A percentile compares a stretch with the other conserved stretches of the same genome.
Conservation (phyloP, 768 basidiomycete genomes). For the Tricholoma sp. region DNA sequence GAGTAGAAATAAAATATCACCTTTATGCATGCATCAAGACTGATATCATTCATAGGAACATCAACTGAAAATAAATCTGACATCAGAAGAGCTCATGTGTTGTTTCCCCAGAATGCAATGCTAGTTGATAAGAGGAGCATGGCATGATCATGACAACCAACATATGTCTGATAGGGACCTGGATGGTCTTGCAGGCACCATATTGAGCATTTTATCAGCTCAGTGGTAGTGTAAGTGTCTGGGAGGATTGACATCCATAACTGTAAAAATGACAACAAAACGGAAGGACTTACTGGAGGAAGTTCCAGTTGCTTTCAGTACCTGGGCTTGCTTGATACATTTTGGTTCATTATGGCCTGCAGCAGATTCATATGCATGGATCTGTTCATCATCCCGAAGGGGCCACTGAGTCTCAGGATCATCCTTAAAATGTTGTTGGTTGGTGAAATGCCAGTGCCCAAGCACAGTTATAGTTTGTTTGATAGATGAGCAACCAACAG, state of each 20-base stretch:
- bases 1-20: slow-evolving; percentile 6
- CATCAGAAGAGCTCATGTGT: slow-evolving; percentile 15
- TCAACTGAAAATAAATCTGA: slow-evolving; percentile 20
- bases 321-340: slow-evolving; percentile 11
- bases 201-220: slow-evolving; percentile 17
- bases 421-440: slow-evolving; percentile 12
- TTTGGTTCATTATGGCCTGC: slow-evolving; percentile 14
- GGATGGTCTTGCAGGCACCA: too few relatives aligned
- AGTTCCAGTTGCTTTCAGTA: slow-evolving; percentile 13
- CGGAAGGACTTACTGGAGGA: not conserved
- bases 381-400: slow-evolving; percentile 5
- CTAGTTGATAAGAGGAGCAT: slow-evolving; percentile 25
- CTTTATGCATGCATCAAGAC: slow-evolving; percentile 8
- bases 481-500: slow-evolving; percentile 6
- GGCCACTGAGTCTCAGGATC: slow-evolving; percentile 3
- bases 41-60: slow-evolving; percentile 16
- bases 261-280: not conserved
- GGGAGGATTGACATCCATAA: not conserved
- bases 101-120: slow-evolving; percentile 27
- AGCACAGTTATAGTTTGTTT: slow-evolving; percentile 26
- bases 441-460: slow-evolving; percentile 12
- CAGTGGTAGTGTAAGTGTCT: slow-evolving; percentile 15
- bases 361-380: not conserved
- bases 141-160: slow-evolving; percentile 21
- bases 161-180: slow-evolving; percentile 6